phyloP scores from a whole-genome alignment of 2,329 filamentous ascomycete genomes.

The Exophiala spinifera region DNA sequence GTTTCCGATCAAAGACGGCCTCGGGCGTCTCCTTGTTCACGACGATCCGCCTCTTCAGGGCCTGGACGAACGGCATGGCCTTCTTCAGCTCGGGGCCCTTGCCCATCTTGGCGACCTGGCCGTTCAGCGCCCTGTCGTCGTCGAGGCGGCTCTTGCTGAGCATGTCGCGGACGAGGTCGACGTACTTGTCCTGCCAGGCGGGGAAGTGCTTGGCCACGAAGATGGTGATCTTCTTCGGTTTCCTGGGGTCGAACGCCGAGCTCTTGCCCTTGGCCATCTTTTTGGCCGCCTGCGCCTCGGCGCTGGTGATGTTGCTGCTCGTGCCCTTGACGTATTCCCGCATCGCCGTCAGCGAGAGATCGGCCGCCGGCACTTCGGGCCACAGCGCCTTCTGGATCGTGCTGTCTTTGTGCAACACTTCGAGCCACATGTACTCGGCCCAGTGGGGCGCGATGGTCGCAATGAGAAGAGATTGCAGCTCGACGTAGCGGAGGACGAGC shows the following conservation, averaged over 20 bases:
- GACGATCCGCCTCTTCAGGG: conserved; percentile 77
- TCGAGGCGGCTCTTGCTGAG: conserved; percentile 62
- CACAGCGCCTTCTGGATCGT: conserved; percentile 78
- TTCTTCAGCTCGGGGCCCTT: conserved; percentile 74
- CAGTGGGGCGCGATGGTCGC: conserved; percentile 87
- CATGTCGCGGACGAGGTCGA: conserved; percentile 70
- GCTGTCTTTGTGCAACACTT: conserved; percentile 72
- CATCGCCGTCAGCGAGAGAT: conserved; percentile 69
- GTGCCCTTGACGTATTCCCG: conserved; percentile 76
- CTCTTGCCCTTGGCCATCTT: conserved; percentile 91
- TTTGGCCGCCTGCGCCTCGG: conserved; percentile 72
- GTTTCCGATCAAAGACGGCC: conserved; percentile 70
- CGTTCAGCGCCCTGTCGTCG: conserved; percentile 78
- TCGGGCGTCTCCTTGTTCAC: conserved; percentile 46
- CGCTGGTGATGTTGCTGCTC: conserved; percentile 75
- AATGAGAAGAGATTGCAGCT: conserved; percentile 79
- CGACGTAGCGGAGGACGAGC: conserved; percentile 74
- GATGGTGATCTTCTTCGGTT: conserved; percentile 87
- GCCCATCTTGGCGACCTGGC: conserved; percentile 71
- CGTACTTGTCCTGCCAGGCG: conserved; percentile 86
- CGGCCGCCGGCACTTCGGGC: conserved; percentile 65
- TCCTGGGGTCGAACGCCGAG: conserved; percentile 79
- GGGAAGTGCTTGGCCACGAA: conserved; percentile 79
- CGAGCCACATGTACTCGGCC: conserved; percentile 90
- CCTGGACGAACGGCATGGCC: conserved; percentile 94